A percentile compares a stretch with the other conserved stretches of the same genome.
Conservation (phyloP, 805 yeast genomes). For the Yarrowia deformans region DNA sequence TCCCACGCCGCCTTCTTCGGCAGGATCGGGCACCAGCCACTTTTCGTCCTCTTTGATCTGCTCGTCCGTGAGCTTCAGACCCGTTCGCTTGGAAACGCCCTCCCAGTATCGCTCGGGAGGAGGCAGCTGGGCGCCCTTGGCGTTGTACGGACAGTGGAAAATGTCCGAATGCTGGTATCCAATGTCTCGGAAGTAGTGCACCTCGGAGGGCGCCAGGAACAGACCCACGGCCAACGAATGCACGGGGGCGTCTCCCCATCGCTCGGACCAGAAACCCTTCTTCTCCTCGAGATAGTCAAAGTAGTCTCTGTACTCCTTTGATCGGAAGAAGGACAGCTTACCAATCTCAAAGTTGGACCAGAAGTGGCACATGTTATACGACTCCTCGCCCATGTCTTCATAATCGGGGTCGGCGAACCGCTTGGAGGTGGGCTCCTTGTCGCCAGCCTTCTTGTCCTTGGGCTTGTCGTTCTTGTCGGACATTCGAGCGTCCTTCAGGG, state of each 20-base stretch:
- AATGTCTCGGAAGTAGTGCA: conserved; percentile 91
- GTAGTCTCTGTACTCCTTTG: conserved; percentile 68
- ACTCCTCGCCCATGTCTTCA: conserved; percentile 45
- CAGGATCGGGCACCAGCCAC: conserved; percentile 53
- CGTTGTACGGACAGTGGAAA: conserved; percentile 82
- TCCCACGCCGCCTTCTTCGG: conserved; percentile 65
- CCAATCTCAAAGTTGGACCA: conserved; percentile 97
- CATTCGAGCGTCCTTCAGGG: conserved; percentile 65
- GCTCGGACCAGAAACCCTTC: conserved; percentile 86
- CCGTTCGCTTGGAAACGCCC: conserved; percentile 22
- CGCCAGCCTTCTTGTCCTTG: not conserved
- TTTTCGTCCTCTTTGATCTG: conserved; percentile 51
- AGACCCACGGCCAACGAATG: conserved; percentile 87
- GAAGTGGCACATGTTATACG: conserved; percentile 80
- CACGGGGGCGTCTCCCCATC: conserved; percentile 99
- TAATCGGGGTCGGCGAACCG: conserved; percentile 45
- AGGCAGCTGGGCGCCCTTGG: conserved; percentile 54
- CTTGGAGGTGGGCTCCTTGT: conserved; percentile 3
- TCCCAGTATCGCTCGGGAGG: conserved; percentile 33
- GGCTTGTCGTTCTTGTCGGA: conserved; percentile 57
- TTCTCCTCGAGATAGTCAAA: conserved; percentile 71
- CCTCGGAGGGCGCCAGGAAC: conserved; percentile 68
- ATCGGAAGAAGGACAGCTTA: conserved; percentile 73
- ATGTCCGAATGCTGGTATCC: conserved; percentile 86
- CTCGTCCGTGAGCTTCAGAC: conserved; percentile 45